Evolutionary conservation across 2,329 filamentous ascomycete species (phyloP).

Genomic region (Stemphylium lycopersici): DNA sequence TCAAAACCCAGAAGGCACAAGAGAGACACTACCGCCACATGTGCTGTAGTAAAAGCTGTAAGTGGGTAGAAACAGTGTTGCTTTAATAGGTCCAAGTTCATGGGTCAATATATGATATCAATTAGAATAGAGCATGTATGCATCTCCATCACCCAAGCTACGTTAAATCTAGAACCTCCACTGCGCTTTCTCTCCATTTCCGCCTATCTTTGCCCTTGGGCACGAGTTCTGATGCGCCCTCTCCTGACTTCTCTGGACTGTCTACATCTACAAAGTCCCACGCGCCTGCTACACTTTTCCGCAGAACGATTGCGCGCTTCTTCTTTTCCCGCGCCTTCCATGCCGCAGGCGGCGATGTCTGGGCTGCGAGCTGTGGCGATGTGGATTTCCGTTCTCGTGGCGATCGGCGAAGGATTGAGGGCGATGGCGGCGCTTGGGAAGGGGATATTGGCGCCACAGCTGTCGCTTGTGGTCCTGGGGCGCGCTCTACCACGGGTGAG

Average conservation of each 20-base stretch:
- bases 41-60: no score
- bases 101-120: no score
- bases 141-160: conserved; percentile 4
- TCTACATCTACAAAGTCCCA: conserved; percentile 42
- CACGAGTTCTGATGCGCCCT: background rate
- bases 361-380: conserved; percentile 1
- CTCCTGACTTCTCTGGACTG: conserved; percentile 16
- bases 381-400: conserved; percentile 23
- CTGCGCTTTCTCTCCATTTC: conserved; percentile 45
- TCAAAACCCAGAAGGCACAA: no score
- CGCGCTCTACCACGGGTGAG: conserved; percentile 11
- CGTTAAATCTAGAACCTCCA: conserved; percentile 45
- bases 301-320: conserved; percentile 39
- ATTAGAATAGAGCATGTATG: background rate
- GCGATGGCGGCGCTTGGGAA: conserved; percentile 4
- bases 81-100: no score
- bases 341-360: conserved; percentile 27
- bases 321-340: conserved; percentile 41
- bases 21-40: no score
- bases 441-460: conserved; percentile 3
- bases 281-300: conserved; percentile 40
- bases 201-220: conserved; percentile 35
- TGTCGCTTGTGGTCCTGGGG: background rate
- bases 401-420: conserved; percentile 25
- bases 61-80: no score